Evolutionary conservation across 257 asterid species (phyloP).

Genomic region (Salvia splendens): DNA sequence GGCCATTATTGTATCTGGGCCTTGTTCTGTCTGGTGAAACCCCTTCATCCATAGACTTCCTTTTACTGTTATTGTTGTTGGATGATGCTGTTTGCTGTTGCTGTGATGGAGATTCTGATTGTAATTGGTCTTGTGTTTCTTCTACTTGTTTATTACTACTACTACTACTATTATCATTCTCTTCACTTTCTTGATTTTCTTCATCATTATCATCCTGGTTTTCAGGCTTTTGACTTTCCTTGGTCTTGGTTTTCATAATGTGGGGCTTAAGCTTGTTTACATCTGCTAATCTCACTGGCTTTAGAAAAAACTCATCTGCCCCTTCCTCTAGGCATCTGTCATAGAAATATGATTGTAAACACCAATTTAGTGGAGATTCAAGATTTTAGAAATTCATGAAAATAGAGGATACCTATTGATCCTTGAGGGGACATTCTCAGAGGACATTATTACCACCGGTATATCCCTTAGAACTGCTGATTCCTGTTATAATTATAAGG

Average conservation of each 20-base stretch:
- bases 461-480: constrained; percentile 75
- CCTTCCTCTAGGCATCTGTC: constrained; percentile 92
- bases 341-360: too few relatives aligned
- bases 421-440: constrained; percentile 96
- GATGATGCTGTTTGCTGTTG: constrained; percentile 35
- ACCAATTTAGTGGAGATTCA: too few relatives aligned
- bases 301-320: constrained; percentile 87
- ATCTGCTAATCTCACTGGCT: constrained; percentile 88
- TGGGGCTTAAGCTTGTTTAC: constrained; percentile 82
- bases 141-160: not conserved
- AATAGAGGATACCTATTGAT: constrained; percentile 66
- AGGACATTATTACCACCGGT: constrained; percentile 97
- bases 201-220: constrained; percentile 7
- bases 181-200: too few relatives aligned
- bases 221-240: constrained; percentile 41
- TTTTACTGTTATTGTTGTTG: constrained; percentile 43
- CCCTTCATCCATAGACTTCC: constrained; percentile 66
- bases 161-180: too few relatives aligned
- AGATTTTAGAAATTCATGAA: too few relatives aligned
- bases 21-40: constrained; percentile 61
- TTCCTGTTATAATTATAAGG: constrained; percentile 49
- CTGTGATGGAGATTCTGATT: constrained; percentile 28
- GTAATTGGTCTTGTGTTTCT: not conserved
- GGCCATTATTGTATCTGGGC: constrained; percentile 59
- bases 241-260: constrained; percentile 60